These are phyloP conservation scores for Neonectria neomacrospora DNA, from an alignment of 2,329 filamentous ascomycete species.

Conservation along the genomic window DNA sequence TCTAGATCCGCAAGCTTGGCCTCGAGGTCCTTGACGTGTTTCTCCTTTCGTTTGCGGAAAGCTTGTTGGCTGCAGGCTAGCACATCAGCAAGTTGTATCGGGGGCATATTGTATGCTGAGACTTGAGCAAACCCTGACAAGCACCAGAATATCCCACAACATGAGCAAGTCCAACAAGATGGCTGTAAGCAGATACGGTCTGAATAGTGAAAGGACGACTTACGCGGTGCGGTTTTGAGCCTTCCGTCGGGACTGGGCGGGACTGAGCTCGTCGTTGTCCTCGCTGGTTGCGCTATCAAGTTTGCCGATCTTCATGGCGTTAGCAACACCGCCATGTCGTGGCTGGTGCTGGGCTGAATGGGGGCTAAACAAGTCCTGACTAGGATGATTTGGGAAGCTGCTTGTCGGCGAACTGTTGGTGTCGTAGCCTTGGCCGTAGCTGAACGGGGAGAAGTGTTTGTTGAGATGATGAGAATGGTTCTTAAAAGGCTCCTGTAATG, in stretches of 20 bases:
- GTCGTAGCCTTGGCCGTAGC: constrained; percentile 54
- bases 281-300: constrained; percentile 60
- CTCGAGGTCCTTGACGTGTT: constrained; percentile 92
- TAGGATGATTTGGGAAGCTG: constrained; percentile 64
- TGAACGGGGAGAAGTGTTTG: constrained; percentile 61
- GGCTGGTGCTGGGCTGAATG: constrained; percentile 40
- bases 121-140: not conserved
- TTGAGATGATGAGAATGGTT: constrained; percentile 53
- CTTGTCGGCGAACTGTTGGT: constrained; percentile 45
- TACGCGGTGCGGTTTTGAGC: constrained; percentile 72
- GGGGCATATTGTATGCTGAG: not conserved
- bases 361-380: constrained; percentile 47
- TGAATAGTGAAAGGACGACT: constrained; percentile 45
- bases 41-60: constrained; percentile 95
- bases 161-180: not conserved
- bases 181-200: not conserved
- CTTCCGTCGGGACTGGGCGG: constrained; percentile 68
- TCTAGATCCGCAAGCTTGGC: constrained; percentile 83
- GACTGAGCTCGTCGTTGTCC: constrained; percentile 66
- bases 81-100: constrained; percentile 28
- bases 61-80: constrained; percentile 80
- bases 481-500: constrained; percentile 60
- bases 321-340: constrained; percentile 37
- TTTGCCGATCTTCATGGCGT: constrained; percentile 31
- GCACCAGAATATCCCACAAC: not conserved